Evolutionary conservation across 2,329 filamentous ascomycete genomes (phyloP).

Genomic region (Nemania abortiva): DNA sequence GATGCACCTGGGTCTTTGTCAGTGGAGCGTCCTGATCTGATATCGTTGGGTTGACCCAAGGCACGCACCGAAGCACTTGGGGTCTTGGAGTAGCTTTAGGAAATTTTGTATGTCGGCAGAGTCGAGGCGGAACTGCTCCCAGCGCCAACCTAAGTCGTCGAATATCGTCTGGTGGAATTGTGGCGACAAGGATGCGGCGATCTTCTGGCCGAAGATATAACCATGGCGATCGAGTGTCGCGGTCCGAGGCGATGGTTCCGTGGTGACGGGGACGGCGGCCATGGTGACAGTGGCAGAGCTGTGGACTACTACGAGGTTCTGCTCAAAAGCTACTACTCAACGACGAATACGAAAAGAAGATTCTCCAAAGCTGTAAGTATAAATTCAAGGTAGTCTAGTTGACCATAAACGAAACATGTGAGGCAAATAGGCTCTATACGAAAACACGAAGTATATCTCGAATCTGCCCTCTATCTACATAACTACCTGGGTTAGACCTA

Average conservation of each 20-base stretch:
- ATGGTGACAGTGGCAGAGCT: conserved; percentile 19
- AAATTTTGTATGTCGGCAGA: conserved; percentile 63
- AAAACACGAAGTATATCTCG: background rate
- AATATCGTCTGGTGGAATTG: conserved; percentile 67
- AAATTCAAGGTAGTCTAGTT: background rate
- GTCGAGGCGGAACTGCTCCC: conserved; percentile 66
- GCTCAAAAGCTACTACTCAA: background rate
- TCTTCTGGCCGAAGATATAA: conserved; percentile 69
- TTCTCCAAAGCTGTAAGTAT: background rate
- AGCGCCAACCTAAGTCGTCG: conserved; percentile 61
- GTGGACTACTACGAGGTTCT: background rate
- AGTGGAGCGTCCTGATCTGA: background rate
- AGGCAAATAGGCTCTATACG: background rate
- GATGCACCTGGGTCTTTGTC: conserved; percentile 56
- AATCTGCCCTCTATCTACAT: background rate
- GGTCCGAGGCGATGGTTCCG: background rate
- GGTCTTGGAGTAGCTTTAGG: conserved; percentile 64
- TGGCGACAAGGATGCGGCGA: conserved; percentile 67
- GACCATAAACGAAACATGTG: background rate
- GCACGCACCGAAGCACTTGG: conserved; percentile 70
- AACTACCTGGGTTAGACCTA: background rate
- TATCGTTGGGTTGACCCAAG: background rate
- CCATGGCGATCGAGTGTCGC: conserved; percentile 58
- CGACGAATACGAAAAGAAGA: background rate
- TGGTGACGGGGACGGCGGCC: conserved; percentile 14